A percentile compares a stretch with the other conserved stretches of the same genome.
These are phyloP conservation scores for Syzygium syzygioides DNA, from an alignment of 441 rosid genomes.

Conservation along the genomic window DNA sequence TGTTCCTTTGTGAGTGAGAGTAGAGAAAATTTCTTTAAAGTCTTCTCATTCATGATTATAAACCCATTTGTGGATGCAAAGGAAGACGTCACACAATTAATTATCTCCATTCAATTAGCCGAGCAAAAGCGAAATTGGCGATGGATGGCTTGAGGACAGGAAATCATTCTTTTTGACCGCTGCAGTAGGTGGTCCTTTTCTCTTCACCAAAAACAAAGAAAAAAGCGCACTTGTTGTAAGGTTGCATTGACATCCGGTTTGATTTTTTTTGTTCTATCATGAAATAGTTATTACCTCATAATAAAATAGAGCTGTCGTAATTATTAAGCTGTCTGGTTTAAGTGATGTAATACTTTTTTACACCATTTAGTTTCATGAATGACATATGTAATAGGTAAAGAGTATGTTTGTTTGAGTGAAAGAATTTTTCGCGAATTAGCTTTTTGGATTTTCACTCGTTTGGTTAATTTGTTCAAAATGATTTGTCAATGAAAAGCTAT, in stretches of 20 bases:
- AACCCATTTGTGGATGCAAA: neutral
- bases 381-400: neutral
- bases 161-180: neutral
- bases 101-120: neutral
- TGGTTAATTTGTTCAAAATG: too few species aligned
- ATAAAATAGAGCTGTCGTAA: neutral
- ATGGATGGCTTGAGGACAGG: neutral
- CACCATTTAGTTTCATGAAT: neutral
- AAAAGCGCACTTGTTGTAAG: neutral
- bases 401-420: too few species aligned
- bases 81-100: neutral
- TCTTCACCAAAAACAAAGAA: neutral
- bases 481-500: too few species aligned
- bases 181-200: neutral
- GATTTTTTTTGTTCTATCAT: neutral
- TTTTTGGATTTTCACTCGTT: too few species aligned
- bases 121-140: neutral
- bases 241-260: neutral
- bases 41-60: neutral
- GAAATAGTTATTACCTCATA: neutral
- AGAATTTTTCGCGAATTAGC: too few species aligned
- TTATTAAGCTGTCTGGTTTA: neutral
- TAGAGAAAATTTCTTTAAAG: neutral
- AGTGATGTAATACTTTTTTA: neutral
- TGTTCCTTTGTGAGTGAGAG: neutral